phyloP scores from a whole-genome alignment of 306 rosid genomes.

The Medicago ruthenica region DNA sequence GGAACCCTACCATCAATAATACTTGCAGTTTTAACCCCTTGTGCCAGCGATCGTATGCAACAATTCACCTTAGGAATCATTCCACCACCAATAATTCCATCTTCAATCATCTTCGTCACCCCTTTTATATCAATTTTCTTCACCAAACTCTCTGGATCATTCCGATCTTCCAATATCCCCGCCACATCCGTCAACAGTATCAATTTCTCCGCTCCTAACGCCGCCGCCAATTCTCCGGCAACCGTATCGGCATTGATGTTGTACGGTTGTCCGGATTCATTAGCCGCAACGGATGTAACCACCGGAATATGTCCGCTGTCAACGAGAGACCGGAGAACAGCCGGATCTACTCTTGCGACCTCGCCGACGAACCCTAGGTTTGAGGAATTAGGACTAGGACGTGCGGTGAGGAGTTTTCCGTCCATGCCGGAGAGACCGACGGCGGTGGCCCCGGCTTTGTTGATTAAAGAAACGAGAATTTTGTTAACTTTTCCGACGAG shows the following conservation, averaged over 20 bases:
- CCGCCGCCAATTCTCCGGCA: constrained; percentile 90
- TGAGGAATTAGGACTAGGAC: constrained; percentile 73
- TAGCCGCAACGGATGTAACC: constrained; percentile 87
- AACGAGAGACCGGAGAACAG: constrained; percentile 64
- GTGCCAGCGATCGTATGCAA: constrained; percentile 78
- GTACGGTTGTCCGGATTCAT: constrained; percentile 76
- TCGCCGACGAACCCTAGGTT: constrained; percentile 86
- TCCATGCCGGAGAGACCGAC: constrained; percentile 88
- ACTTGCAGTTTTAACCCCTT: constrained; percentile 86
- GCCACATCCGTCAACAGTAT: constrained; percentile 90
- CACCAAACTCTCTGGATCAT: constrained; percentile 70
- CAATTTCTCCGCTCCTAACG: constrained; percentile 90
- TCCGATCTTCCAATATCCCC: constrained; percentile 69
- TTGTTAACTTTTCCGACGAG: constrained; percentile 90
- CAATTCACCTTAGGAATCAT: constrained; percentile 97
- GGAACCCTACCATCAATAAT: constrained; percentile 84
- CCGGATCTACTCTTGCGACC: constrained; percentile 69
- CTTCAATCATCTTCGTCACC: constrained; percentile 73
- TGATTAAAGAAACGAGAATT: constrained; percentile 71
- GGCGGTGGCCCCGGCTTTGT: constrained; percentile 82
- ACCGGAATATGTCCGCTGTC: constrained; percentile 78
- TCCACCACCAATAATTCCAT: constrained; percentile 79
- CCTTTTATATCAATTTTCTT: constrained; percentile 76
- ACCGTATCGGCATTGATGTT: constrained; percentile 93
- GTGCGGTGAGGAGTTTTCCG: constrained; percentile 77